Conservation (phyloP, 257 asterid species). For the Datura wrightii region DNA sequence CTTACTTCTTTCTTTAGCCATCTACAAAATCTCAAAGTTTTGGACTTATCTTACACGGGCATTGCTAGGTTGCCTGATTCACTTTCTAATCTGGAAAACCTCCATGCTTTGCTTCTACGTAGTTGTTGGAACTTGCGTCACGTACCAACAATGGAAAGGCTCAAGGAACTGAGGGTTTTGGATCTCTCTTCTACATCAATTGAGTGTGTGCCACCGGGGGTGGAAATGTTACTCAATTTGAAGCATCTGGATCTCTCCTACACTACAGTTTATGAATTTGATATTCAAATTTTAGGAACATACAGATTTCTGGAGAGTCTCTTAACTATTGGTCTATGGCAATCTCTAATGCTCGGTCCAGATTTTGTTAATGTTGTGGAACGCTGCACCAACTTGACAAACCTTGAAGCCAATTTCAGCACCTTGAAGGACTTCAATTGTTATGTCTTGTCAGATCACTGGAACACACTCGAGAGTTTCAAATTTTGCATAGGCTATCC, state of each 20-base stretch:
- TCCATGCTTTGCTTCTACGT: constrained; percentile 38
- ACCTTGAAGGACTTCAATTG: constrained; percentile 32
- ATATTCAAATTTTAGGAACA: background rate
- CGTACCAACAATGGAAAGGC: constrained; percentile 38
- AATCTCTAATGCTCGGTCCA: background rate
- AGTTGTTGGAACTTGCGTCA: constrained; percentile 47
- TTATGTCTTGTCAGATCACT: constrained; percentile 33
- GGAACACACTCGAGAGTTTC: constrained; percentile 41
- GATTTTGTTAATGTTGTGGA: background rate
- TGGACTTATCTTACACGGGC: constrained; percentile 47
- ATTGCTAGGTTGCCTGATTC: constrained; percentile 36
- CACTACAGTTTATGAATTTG: background rate
- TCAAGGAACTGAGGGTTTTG: constrained; percentile 39
- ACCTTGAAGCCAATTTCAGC: constrained; percentile 39
- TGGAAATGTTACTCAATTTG: constrained; percentile 35
- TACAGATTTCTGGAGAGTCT: constrained; percentile 40
- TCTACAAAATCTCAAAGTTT: constrained; percentile 34
- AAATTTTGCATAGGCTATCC: constrained; percentile 39
- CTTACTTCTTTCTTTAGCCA: constrained; percentile 38
- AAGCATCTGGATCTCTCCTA: constrained; percentile 36
- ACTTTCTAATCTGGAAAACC: constrained; percentile 38
- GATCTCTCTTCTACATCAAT: constrained; percentile 38
- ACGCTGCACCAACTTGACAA: constrained; percentile 35
- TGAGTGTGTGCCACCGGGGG: constrained; percentile 18
- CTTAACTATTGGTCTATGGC: constrained; percentile 13